Percentiles rank a stretch among this genome's conserved stretches.
phyloP scores from a whole-genome alignment of 192 early-diverging fungal species.

The Gaertneriomyces semiglobifer region DNA sequence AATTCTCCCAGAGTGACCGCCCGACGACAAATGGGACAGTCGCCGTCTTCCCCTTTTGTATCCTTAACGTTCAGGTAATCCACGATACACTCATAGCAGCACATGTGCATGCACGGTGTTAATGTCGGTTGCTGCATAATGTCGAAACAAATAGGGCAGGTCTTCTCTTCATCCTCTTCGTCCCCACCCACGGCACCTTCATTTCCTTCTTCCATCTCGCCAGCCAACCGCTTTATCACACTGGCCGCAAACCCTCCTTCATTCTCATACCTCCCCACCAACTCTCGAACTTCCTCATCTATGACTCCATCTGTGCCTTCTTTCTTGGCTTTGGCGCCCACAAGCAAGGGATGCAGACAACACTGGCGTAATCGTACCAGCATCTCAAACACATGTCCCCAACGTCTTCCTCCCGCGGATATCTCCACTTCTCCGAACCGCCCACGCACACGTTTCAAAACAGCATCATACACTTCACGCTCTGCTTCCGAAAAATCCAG shows the following conservation, averaged over 20 bases:
- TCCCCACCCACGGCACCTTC: neutral
- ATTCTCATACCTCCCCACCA: neutral
- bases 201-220: no score
- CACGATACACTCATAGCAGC: conserved; percentile 29
- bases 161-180: conserved; percentile 2
- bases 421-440: conserved; percentile 12
- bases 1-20: conserved; percentile 21
- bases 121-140: conserved; percentile 14
- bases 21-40: conserved; percentile 37
- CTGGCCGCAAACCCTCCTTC: neutral
- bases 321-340: neutral
- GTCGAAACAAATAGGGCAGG: conserved; percentile 41
- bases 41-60: conserved; percentile 16
- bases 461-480: conserved; percentile 32
- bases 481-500: conserved; percentile 36
- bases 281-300: neutral
- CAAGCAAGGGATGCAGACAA: conserved; percentile 21
- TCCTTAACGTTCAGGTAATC: conserved; percentile 23
- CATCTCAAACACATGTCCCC: conserved; percentile 32
- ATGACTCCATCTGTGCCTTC: conserved; percentile 10
- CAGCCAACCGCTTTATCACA: conserved; percentile 3
- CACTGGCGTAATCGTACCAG: conserved; percentile 19
- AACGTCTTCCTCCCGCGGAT: conserved; percentile 15
- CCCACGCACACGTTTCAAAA: conserved; percentile 6
- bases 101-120: conserved; percentile 36